Evolutionary conservation across 2,329 filamentous ascomycete species (phyloP), one percentile per base, ranked within the genome.

Genomic region (Calonectria hawksworthii): DNA sequence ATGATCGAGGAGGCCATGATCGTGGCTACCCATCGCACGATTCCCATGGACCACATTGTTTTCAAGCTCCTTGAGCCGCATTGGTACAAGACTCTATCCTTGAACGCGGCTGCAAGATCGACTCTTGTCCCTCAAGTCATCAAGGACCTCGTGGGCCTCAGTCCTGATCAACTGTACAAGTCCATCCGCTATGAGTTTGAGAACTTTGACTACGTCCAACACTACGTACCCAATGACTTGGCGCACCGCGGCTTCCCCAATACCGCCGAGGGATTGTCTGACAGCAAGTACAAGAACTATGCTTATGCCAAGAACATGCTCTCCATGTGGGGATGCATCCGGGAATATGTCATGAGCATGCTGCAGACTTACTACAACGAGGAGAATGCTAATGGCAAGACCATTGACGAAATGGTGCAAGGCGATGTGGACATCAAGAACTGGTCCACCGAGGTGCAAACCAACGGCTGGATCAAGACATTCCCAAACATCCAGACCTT

Each of bases 1-100:
- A 79, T 89, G 11, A 81, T 90, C 36, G 88, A 90, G 80, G 88
- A 89, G 79, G 84, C 84, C 13, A 82, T 88, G 68, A 89, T 89
- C 68, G 86, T 89, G 4, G 87, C 86, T 1, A 85, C 86, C 0
- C 84, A 88, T 75, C 85, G 87, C 9, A 82, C 82, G 1, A 80
- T 89, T 8, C 84, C 84, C 10, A 82, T 81, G 76, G 77, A 84
- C n/a, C 88, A 89, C 76, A 77, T 85, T 8, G 83, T 90, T 3
- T 88, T 85, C 80, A 81, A 83, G 59, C 78, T 89, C 0, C 81
- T 90, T 0, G 82, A 84, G 14, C 88, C 87, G 0, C 88, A 89
- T 70, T 90, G 89, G 88, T 85, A 85, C 73, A 89, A 87, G 78
- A 90, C 89, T 0, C 84, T 90, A 1, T 85, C 88, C 0, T 80